phyloP scores from a whole-genome alignment of 345 rosid genomes.

The Zanthoxylum bungeanum region DNA sequence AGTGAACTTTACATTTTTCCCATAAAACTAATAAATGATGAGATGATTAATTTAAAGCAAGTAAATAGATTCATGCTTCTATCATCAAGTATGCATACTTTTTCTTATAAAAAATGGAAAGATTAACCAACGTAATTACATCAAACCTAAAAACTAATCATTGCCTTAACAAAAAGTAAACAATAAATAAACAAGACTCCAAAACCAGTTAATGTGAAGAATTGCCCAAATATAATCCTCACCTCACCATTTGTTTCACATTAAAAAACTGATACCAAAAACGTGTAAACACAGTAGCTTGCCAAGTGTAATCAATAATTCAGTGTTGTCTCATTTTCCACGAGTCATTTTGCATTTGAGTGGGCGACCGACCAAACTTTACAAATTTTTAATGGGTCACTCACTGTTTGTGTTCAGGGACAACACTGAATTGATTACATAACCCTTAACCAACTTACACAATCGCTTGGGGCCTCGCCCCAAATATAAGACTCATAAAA shows the following conservation, averaged over 20 bases:
- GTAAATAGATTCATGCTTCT: no score
- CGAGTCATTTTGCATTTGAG: slow-evolving; percentile 1
- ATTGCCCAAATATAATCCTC: neutral
- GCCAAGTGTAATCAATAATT: neutral
- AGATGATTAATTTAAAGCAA: no score
- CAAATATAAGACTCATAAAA: no score
- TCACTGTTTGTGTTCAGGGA: no score
- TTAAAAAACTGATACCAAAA: neutral
- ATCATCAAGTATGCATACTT: neutral
- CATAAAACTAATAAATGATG: no score
- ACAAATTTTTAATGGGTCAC: neutral
- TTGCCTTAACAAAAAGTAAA: neutral
- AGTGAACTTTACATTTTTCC: no score
- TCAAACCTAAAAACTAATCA: neutral
- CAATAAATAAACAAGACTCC: neutral
- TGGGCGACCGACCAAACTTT: neutral
- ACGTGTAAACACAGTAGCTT: neutral
- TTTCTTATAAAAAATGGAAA: neutral
- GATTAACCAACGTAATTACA: neutral
- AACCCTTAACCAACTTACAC: no score
- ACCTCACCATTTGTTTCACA: no score
- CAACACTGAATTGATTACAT: no score
- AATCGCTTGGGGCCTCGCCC: no score
- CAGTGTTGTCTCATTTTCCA: slow-evolving; percentile 5
- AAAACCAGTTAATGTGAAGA: neutral